These are phyloP conservation scores for Oryza meridionalis DNA, from an alignment of 176 grass and related monocot genomes.

Conservation along the genomic window DNA sequence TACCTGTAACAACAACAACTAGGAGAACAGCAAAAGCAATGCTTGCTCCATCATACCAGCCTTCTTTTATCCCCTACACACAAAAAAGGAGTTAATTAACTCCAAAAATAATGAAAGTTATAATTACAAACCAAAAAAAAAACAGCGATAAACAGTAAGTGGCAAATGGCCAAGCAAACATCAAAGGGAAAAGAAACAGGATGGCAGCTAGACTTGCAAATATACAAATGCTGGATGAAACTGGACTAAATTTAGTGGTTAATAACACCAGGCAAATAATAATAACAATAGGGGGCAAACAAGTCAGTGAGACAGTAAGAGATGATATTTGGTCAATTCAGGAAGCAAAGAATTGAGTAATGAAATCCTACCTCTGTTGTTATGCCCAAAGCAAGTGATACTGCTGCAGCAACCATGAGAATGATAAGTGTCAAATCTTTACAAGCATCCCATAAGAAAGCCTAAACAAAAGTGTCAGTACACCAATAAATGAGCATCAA, in stretches of 20 bases:
- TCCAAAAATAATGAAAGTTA: not conserved
- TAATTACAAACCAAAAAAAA: not conserved
- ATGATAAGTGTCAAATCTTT: slow-evolving; percentile 93
- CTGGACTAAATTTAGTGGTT: not conserved
- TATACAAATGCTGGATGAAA: not conserved
- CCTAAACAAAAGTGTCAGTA: slow-evolving; percentile 45
- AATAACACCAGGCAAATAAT: not conserved
- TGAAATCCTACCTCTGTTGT: slow-evolving; percentile 72
- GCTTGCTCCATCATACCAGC: slow-evolving; percentile 98
- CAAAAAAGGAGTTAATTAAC: not conserved
- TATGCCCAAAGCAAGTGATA: slow-evolving; percentile 94
- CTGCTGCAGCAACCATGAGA: slow-evolving; percentile 88
- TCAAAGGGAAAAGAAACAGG: not conserved
- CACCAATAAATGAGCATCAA: slow-evolving; percentile 1
- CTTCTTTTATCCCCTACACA: slow-evolving; percentile 88
- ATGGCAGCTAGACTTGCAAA: slow-evolving; percentile 2
- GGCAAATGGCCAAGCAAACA: not conserved
- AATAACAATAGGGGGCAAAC: slow-evolving; percentile 4
- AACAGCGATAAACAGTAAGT: not conserved
- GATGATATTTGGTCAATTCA: not conserved
- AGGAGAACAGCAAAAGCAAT: slow-evolving; percentile 91
- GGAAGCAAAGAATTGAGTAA: slow-evolving; percentile 10
- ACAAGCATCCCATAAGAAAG: slow-evolving; percentile 92
- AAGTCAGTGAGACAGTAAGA: not conserved
- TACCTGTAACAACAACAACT: slow-evolving; percentile 92